Evolutionary conservation across 176 grass and related monocot genomes (phyloP), one percentile per base, ranked within the genome.

Genomic region (Musa beccarii): DNA sequence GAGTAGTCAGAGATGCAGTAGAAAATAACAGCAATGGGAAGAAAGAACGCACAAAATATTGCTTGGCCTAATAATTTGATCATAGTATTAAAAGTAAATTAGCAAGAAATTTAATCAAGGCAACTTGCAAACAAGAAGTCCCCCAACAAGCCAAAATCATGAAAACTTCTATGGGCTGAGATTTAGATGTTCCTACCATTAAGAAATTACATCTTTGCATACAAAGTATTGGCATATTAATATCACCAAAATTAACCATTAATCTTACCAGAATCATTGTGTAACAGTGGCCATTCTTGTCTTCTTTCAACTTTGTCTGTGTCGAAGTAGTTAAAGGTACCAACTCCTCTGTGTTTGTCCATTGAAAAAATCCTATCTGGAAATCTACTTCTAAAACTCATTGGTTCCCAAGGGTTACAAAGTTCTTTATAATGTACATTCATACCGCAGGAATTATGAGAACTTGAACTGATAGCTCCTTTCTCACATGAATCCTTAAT

Each of bases 381-480:
- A 14, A 16, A 52, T 15, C 51, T 24, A 15, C 2, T 52, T 15
- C 52, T 66, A 49, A 80, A 43, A 82, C 8, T 85, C 71, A 62
- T 49, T 54, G 78, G 51, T 71, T 54, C 69, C 54, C 66, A 82
- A 72, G 61, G 52, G 57, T 76, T 77, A 1, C 54, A 52, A 83
- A 72, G 76, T 66, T 89, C 73, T 75, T 78, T 17, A 34, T 73
- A 81, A 77, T 66, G 54, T 10, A 63, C 34, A 22, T 54, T 75
- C 59, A 67, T 9, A 22, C 26, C 24, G 23, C 54, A 57, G 52
- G 49, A 75, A 71, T 68, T 66, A 82, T 53, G 66, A 11, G 69
- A 83, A 71, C 52, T 63, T 75, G 79, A 87, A 77, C 71, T 52
- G 49, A 79, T 54, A 75, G 69, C 13, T 76, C 53, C 81, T 52